These are phyloP conservation scores for Rhododendron ferrugineum DNA, from an alignment of 148 eudicot genomes.

Conservation along the genomic window DNA sequence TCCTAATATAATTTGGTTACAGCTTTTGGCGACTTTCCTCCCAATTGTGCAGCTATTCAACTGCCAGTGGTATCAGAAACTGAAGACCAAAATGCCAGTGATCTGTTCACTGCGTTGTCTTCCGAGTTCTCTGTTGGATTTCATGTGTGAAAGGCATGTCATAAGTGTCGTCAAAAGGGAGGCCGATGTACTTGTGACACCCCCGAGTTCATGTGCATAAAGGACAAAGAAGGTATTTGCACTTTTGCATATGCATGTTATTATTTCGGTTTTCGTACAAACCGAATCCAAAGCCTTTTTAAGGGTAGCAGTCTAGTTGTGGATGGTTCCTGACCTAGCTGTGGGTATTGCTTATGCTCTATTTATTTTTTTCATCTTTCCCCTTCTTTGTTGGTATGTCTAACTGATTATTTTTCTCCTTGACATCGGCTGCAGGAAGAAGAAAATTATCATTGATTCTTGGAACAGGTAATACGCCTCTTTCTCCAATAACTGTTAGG, in stretches of 20 bases:
- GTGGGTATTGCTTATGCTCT: neutral
- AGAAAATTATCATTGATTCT: neutral
- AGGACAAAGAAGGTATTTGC: neutral
- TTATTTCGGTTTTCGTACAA: neutral
- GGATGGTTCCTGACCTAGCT: neutral
- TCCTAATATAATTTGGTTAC: neutral
- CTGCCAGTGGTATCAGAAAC: neutral
- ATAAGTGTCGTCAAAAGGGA: neutral
- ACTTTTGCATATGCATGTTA: neutral
- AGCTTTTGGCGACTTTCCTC: neutral
- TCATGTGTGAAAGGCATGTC: neutral
- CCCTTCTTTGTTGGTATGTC: neutral
- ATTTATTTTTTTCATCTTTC: neutral
- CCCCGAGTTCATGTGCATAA: neutral
- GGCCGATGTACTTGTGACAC: neutral
- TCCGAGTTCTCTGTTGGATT: neutral
- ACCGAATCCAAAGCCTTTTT: neutral
- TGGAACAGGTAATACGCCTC: neutral
- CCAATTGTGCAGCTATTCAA: constrained; percentile 8
- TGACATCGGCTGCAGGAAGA: neutral
- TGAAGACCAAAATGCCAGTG: neutral
- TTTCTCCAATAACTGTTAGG: neutral
- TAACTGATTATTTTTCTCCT: neutral
- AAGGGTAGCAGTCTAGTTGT: neutral
- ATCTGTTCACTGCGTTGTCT: constrained; percentile 5